Evolutionary conservation across 257 asterid species (phyloP).

Genomic region (Fraxinus cuspidata): DNA sequence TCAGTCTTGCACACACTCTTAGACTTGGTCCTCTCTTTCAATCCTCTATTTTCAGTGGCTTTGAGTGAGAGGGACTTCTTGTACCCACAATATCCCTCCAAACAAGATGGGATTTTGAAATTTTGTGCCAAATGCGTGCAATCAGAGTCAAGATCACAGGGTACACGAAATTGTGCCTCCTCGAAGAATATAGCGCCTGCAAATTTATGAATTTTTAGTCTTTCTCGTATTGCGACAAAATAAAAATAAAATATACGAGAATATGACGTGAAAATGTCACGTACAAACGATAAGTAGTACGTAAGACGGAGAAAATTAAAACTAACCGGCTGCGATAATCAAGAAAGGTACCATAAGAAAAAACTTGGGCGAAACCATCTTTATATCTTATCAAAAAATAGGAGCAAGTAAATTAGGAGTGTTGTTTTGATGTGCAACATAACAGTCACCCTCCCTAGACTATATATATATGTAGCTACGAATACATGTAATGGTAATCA

Average conservation of each 20-base stretch:
- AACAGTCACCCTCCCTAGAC: no score
- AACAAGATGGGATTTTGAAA: neutral
- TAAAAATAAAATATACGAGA: no score
- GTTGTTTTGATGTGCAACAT: neutral
- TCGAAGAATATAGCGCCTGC: neutral
- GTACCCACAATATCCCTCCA: no score
- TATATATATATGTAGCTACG: no score
- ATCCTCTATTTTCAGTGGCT: neutral
- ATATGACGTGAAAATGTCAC: no score
- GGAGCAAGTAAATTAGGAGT: neutral
- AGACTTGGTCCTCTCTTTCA: neutral
- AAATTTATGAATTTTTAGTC: neutral
- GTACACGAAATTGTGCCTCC: neutral
- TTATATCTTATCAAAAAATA: no score
- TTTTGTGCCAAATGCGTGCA: neutral
- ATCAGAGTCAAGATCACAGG: neutral
- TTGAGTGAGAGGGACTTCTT: no score
- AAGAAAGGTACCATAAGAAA: conserved; percentile 7
- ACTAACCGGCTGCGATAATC: neutral
- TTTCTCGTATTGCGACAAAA: no score
- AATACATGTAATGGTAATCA: no score
- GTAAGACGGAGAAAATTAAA: neutral
- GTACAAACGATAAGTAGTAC: no score
- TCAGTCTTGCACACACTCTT: neutral
- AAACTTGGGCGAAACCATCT: conserved; percentile 14